Percentiles rank a stretch among this genome's conserved stretches.
Evolutionary conservation across 139 green algal genomes (phyloP).

Genomic region (Pleodorina starrii): DNA sequence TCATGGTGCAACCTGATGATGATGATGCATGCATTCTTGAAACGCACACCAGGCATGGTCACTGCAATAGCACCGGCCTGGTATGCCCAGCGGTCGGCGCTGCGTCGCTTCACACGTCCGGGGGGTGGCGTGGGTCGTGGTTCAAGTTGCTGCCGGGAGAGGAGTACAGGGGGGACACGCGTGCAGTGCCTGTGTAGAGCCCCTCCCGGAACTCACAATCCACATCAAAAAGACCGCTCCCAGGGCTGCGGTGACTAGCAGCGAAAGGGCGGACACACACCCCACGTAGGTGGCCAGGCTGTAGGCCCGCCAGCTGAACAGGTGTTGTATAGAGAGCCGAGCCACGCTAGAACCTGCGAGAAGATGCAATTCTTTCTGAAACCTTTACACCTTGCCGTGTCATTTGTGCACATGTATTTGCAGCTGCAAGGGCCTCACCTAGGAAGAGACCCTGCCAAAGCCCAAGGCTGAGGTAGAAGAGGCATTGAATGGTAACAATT

Average conservation of each 20-base stretch:
- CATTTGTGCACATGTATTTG: background rate
- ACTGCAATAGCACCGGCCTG: no score
- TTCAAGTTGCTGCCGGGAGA: no score
- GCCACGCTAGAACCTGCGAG: constrained; percentile 68
- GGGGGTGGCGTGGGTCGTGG: background rate
- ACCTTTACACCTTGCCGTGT: no score
- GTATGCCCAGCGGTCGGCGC: no score
- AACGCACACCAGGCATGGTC: no score
- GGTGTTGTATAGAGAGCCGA: constrained; percentile 65
- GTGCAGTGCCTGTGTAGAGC: background rate
- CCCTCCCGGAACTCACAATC: constrained; percentile 65
- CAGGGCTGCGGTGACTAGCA: constrained; percentile 71
- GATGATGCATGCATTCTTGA: no score
- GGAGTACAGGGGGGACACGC: background rate
- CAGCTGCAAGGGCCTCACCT: constrained; percentile 59
- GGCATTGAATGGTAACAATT: constrained; percentile 85
- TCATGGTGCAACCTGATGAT: no score
- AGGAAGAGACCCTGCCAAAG: constrained; percentile 77
- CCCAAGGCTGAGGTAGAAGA: constrained; percentile 87
- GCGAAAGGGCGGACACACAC: constrained; percentile 69
- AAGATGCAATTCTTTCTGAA: no score
- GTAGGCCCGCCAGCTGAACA: constrained; percentile 77
- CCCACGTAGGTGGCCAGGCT: constrained; percentile 70
- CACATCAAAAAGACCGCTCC: constrained; percentile 66
- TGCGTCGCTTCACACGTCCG: no score